These are phyloP conservation scores for Linnemannia elongata DNA, from an alignment of 192 early-diverging fungal genomes.

Conservation along the genomic window DNA sequence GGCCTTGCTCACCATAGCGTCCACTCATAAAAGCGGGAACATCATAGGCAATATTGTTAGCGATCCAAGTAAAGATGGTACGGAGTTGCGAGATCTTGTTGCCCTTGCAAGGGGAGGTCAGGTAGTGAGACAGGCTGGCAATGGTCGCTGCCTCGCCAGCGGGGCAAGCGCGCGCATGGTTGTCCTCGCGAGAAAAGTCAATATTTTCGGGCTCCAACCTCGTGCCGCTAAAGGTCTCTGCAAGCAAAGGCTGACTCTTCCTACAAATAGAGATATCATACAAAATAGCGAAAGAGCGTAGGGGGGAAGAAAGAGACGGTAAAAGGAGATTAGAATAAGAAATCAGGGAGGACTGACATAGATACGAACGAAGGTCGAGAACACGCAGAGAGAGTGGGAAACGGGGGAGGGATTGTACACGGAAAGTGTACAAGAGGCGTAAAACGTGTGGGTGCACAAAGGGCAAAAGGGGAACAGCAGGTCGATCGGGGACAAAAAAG, in stretches of 20 bases:
- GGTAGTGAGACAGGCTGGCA: conserved; percentile 43
- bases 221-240: conserved; percentile 20
- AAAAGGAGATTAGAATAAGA: conserved; percentile 13
- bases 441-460: conserved; percentile 4
- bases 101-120: conserved; percentile 61
- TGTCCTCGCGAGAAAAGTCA: conserved; percentile 59
- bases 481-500: not conserved
- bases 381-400: not conserved
- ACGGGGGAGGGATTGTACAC: not conserved
- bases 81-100: conserved; percentile 61
- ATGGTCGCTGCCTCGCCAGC: conserved; percentile 29
- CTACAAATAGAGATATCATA: conserved; percentile 11
- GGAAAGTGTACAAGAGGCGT: conserved; percentile 1
- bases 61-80: conserved; percentile 68
- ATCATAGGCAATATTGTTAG: conserved; percentile 68
- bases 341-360: conserved; percentile 9
- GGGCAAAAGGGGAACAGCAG: not conserved
- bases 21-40: conserved; percentile 57
- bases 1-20: conserved; percentile 24
- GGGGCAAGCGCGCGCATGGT: conserved; percentile 53
- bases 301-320: not conserved
- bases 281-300: not conserved
- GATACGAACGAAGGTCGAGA: not conserved
- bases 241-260: conserved; percentile 20
- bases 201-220: conserved; percentile 13